Evolutionary conservation across 73 alveolate species (phyloP).

Genomic region (Effrenium voratum): DNA sequence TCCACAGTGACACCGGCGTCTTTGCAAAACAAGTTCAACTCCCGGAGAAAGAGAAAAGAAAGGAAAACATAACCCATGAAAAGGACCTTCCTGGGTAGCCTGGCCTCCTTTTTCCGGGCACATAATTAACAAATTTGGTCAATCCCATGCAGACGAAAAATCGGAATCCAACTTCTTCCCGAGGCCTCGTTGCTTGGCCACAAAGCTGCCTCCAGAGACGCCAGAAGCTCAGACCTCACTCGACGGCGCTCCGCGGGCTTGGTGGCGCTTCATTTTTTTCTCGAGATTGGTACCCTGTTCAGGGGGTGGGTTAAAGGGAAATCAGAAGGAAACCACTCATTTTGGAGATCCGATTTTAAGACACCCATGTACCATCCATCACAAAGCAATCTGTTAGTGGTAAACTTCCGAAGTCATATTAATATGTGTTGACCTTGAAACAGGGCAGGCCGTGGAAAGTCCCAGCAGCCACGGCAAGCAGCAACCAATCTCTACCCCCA

Average conservation of each 20-base stretch:
- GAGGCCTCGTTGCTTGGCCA: constrained; percentile 48
- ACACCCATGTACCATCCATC: too few species aligned
- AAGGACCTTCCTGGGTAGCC: neutral
- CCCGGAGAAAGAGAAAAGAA: neutral
- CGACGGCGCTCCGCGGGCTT: too few species aligned
- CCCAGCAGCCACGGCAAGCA: too few species aligned
- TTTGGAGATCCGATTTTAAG: too few species aligned
- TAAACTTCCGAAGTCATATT: too few species aligned
- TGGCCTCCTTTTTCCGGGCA: neutral
- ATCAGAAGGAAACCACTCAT: neutral
- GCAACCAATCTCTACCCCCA: too few species aligned
- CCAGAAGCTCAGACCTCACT: constrained; percentile 71
- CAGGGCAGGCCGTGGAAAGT: too few species aligned
- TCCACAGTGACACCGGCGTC: too few species aligned
- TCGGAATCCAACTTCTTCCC: neutral
- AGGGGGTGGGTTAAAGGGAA: neutral
- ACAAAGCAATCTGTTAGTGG: too few species aligned
- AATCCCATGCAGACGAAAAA: neutral
- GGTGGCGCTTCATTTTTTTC: too few species aligned
- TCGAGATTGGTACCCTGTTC: neutral
- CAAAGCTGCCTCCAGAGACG: constrained; percentile 60
- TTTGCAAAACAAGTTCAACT: neutral
- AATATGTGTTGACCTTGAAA: too few species aligned
- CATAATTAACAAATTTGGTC: neutral
- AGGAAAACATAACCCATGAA: neutral